phyloP scores from a whole-genome alignment of 2,329 filamentous ascomycete species.

The Pseudocercospora cruenta region DNA sequence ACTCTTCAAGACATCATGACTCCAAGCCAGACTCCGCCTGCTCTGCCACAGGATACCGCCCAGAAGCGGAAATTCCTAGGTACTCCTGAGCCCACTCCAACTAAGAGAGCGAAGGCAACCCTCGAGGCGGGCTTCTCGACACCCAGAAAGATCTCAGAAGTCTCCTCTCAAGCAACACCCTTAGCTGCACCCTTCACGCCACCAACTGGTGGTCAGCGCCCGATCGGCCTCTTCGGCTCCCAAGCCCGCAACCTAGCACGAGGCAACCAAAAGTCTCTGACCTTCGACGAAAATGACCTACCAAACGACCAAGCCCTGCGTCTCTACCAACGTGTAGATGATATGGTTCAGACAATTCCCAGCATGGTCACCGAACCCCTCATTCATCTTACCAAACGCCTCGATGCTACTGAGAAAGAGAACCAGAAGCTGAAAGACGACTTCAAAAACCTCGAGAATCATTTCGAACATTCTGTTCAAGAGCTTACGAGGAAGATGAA shows the following conservation, averaged over 20 bases:
- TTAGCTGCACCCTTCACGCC: neutral
- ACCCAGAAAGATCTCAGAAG: neutral
- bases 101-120: neutral
- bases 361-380: neutral
- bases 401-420: neutral
- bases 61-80: neutral
- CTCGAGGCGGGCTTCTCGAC: neutral
- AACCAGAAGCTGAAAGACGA: neutral
- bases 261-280: conserved; percentile 2
- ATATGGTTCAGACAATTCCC: neutral
- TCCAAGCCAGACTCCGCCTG: neutral
- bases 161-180: neutral
- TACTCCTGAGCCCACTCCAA: neutral
- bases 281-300: neutral
- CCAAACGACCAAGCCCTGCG: neutral
- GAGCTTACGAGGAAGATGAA: neutral
- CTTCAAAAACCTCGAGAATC: neutral
- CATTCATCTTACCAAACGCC: neutral
- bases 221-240: conserved; percentile 17
- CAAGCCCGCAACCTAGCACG: conserved; percentile 18
- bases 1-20: neutral
- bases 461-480: neutral
- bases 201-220: neutral
- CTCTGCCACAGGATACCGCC: neutral
- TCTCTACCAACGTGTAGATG: neutral